Percentiles rank a stretch among this genome's conserved stretches.
These are phyloP conservation scores for Colletotrichum sp. DNA, from an alignment of 2,329 filamentous ascomycete species.

Conservation along the genomic window DNA sequence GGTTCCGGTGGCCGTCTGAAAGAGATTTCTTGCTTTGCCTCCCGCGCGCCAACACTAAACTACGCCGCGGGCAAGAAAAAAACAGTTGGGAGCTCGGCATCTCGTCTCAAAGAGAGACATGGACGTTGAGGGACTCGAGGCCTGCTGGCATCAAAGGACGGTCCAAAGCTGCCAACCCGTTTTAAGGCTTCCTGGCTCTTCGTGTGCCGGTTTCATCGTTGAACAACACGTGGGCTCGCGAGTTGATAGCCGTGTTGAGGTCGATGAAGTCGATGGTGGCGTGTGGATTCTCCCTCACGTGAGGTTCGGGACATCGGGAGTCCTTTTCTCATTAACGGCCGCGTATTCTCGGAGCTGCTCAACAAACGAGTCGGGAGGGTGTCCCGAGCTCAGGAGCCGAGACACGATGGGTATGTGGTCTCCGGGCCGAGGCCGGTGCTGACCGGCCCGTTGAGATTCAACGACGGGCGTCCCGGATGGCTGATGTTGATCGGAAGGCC, in stretches of 20 bases:
- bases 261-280: background rate
- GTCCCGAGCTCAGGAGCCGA: background rate
- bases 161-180: background rate
- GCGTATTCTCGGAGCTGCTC: background rate
- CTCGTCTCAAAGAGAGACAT: background rate
- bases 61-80: background rate
- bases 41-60: background rate
- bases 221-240: background rate
- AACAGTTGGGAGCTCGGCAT: background rate
- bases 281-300: too few relatives aligned
- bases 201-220: background rate
- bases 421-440: background rate
- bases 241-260: background rate
- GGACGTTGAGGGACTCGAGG: background rate
- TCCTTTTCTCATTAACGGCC: background rate
- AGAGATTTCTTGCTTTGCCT: background rate
- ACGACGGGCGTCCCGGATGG: background rate
- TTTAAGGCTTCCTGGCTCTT: background rate
- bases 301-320: background rate
- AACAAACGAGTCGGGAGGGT: background rate
- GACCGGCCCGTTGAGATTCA: background rate
- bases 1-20: background rate
- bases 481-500: background rate
- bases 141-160: background rate
- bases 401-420: background rate